Evolutionary conservation across 1,284 basidiomycete genomes (phyloP).

Genomic region (Thecaphora frezii): DNA sequence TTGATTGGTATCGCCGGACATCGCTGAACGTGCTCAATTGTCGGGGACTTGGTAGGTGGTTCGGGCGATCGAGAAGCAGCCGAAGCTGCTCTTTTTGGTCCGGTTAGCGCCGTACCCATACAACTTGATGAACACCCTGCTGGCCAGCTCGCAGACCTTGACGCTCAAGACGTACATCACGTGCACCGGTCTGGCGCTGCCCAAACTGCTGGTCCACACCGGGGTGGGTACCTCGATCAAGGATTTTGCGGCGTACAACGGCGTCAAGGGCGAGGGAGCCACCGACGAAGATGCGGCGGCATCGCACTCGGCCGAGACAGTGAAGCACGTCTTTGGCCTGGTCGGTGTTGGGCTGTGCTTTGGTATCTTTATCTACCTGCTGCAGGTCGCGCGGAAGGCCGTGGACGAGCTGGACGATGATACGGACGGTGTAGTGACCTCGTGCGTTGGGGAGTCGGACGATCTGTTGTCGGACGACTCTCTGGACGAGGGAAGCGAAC

Average conservation of each 20-base stretch:
- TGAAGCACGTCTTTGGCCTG: conserved; percentile 70
- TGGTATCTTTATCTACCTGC: conserved; percentile 75
- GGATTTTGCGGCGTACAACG: conserved; percentile 73
- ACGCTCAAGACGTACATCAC: conserved; percentile 74
- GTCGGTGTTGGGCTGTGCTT: conserved; percentile 73
- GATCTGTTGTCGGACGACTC: conserved; percentile 20
- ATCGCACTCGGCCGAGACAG: conserved; percentile 61
- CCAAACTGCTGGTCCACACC: conserved; percentile 84
- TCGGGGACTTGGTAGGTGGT: no score
- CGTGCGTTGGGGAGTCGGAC: conserved; percentile 17
- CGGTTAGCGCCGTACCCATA: conserved; percentile 69
- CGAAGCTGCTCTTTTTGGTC: conserved; percentile 79
- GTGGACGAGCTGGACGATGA: conserved; percentile 70
- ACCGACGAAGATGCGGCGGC: conserved; percentile 42
- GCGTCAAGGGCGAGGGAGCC: conserved; percentile 6
- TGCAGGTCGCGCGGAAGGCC: conserved; percentile 74
- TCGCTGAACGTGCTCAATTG: no score
- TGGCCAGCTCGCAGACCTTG: conserved; percentile 81
- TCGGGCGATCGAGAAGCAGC: conserved; percentile 80
- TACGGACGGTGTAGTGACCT: conserved; percentile 5
- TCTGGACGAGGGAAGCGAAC: conserved; percentile 18
- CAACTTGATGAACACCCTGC: conserved; percentile 85
- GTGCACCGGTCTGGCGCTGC: conserved; percentile 78
- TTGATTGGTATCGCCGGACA: not conserved
- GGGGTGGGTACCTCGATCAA: conserved; percentile 78